Evolutionary conservation across 208 protist genomes (phyloP).

Genomic region (Leishmania lainsoni): DNA sequence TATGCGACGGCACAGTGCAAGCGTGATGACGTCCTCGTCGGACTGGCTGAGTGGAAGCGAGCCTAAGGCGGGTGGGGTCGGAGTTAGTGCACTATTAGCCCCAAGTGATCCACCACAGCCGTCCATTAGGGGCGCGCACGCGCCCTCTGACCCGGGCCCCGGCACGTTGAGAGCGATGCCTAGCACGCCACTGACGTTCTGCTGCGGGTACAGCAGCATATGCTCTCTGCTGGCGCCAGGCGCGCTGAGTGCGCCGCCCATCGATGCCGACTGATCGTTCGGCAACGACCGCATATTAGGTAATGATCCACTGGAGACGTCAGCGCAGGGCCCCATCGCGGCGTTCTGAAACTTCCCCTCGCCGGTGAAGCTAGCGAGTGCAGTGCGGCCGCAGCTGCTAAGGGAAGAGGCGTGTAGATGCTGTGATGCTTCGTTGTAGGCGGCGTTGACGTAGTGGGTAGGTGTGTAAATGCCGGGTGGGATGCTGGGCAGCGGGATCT

Average conservation of each 20-base stretch:
- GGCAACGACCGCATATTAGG: neutral
- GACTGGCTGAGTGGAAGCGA: conserved; percentile 23
- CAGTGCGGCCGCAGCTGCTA: neutral
- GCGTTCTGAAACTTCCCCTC: neutral
- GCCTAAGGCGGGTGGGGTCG: neutral
- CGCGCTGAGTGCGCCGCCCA: neutral
- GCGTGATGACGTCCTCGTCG: conserved; percentile 52
- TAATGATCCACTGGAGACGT: neutral
- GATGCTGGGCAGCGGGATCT: conserved; percentile 30
- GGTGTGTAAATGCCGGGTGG: conserved; percentile 32
- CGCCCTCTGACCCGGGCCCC: neutral
- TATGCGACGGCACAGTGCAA: conserved; percentile 60
- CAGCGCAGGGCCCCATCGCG: neutral
- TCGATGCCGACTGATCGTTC: neutral
- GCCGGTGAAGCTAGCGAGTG: conserved; percentile 9
- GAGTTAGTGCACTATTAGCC: neutral
- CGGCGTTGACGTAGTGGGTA: conserved; percentile 35
- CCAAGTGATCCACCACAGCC: neutral
- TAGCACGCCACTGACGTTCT: neutral
- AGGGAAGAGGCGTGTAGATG: neutral
- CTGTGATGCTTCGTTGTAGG: conserved; percentile 7
- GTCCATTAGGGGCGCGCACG: neutral
- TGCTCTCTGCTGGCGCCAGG: neutral
- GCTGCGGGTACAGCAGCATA: neutral
- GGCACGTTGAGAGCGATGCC: neutral